These are phyloP conservation scores for Aureobasidium lini DNA, from an alignment of 2,329 filamentous ascomycete genomes.

Conservation along the genomic window DNA sequence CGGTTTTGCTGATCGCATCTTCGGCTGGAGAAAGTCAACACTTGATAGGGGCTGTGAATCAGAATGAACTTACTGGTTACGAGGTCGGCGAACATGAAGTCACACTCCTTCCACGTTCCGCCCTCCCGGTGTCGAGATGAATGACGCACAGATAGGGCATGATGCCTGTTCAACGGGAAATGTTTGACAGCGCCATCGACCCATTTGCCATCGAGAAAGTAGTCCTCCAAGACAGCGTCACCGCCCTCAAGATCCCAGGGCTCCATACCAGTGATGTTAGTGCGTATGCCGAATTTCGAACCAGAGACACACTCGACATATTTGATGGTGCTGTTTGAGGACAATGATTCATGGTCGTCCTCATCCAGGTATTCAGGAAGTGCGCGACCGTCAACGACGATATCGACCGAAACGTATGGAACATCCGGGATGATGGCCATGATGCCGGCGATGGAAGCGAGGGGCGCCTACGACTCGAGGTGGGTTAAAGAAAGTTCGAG, in stretches of 20 bases:
- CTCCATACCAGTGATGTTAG: not conserved
- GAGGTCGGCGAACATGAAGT: not conserved
- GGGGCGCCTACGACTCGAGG: not conserved
- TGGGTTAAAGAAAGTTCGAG: not conserved
- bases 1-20: not conserved
- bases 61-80: not conserved
- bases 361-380: conserved; percentile 20
- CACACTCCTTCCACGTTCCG: not conserved
- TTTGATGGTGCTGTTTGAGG: conserved; percentile 15
- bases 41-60: too few relatives aligned
- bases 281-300: conserved; percentile 18
- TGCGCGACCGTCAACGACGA: conserved; percentile 16
- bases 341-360: not conserved
- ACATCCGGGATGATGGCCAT: conserved; percentile 20
- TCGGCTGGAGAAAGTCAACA: not conserved
- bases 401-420: conserved; percentile 18
- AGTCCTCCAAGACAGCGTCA: not conserved
- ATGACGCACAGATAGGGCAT: too few relatives aligned
- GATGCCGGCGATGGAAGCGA: not conserved
- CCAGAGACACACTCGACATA: conserved; percentile 20
- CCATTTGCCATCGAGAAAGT: not conserved
- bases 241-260: not conserved
- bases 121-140: not conserved
- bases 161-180: not conserved
- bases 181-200: not conserved